These are phyloP conservation scores for Microbotryum violaceum DNA, from an alignment of 1,284 basidiomycete species.

Conservation along the genomic window DNA sequence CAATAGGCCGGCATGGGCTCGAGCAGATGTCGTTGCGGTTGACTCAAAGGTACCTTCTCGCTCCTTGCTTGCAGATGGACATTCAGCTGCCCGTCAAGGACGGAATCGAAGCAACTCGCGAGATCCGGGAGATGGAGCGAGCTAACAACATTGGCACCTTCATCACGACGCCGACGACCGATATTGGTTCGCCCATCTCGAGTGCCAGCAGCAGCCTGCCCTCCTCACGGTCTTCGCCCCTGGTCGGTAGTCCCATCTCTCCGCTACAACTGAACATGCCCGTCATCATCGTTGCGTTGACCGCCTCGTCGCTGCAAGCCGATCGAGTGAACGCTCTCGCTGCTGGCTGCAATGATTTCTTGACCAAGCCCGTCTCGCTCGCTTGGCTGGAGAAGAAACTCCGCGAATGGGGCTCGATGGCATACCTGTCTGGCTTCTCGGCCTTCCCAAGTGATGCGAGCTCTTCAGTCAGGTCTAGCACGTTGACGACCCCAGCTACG, in stretches of 20 bases:
- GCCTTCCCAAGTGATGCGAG: constrained; percentile 7
- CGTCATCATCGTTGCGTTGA: constrained; percentile 97
- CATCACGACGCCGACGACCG: constrained; percentile 55
- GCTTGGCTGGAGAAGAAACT: constrained; percentile 98
- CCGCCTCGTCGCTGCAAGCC: constrained; percentile 82
- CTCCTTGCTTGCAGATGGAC: constrained; percentile 67
- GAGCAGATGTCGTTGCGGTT: not conserved
- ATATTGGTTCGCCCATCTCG: constrained; percentile 41
- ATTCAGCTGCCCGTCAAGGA: constrained; percentile 99
- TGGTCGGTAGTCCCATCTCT: constrained; percentile 18
- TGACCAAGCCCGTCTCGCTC: constrained; percentile 93
- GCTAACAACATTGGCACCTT: constrained; percentile 59
- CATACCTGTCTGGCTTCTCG: constrained; percentile 36
- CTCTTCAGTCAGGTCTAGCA: not conserved
- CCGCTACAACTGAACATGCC: constrained; percentile 55
- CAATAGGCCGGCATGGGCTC: not conserved
- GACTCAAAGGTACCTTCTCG: not conserved
- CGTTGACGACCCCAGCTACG: not conserved
- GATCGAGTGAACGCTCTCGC: constrained; percentile 93
- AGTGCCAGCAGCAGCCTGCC: constrained; percentile 18
- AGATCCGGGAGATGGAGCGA: constrained; percentile 82
- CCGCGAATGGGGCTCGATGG: constrained; percentile 78
- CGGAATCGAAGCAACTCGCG: constrained; percentile 93
- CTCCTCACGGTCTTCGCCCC: constrained; percentile 6
- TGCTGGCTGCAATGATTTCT: constrained; percentile 97